Percentiles rank a stretch among this genome's conserved stretches.
phyloP scores from a whole-genome alignment of 1,284 basidiomycete species.

The Apiotrichum porosum region DNA sequence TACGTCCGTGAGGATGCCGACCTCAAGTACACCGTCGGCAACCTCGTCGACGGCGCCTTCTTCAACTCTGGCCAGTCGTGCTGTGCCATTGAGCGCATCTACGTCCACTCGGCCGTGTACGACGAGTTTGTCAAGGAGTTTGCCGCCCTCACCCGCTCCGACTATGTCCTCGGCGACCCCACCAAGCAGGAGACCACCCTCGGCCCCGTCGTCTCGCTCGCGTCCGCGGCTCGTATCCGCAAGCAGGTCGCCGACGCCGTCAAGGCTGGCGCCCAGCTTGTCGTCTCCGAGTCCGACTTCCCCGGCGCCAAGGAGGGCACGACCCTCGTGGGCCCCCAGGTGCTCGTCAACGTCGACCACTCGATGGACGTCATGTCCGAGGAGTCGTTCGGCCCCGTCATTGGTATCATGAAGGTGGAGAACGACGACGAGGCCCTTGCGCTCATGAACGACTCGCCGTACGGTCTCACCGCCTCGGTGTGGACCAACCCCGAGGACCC shows the following conservation, averaged over 20 bases:
- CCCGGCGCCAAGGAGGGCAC: conserved; percentile 65
- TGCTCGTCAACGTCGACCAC: conserved; percentile 82
- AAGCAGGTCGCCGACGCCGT: conserved; percentile 84
- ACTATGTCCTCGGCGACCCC: conserved; percentile 81
- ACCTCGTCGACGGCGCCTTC: conserved; percentile 82
- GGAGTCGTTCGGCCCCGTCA: conserved; percentile 77
- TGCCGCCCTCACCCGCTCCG: conserved; percentile 64
- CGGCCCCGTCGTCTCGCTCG: conserved; percentile 84
- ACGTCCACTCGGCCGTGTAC: conserved; percentile 79
- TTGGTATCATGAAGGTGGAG: conserved; percentile 81
- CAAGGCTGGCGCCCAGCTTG: conserved; percentile 66
- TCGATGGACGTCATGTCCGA: conserved; percentile 88
- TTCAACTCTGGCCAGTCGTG: conserved; percentile 93
- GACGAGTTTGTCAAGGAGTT: conserved; percentile 74
- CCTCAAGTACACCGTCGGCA: conserved; percentile 70
- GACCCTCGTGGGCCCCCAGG: conserved; percentile 80
- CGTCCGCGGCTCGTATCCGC: conserved; percentile 74
- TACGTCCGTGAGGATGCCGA: conserved; percentile 86
- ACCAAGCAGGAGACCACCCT: conserved; percentile 67
- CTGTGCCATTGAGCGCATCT: conserved; percentile 67
- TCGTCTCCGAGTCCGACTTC: conserved; percentile 69
- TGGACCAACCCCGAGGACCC: conserved; percentile 75
- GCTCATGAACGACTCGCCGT: conserved; percentile 95
- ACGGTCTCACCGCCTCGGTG: conserved; percentile 85
- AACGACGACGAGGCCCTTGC: conserved; percentile 66